Evolutionary conservation across 495 filamentous ascomycete species (phyloP).

Genomic region (Penicillium bovifimosum): DNA sequence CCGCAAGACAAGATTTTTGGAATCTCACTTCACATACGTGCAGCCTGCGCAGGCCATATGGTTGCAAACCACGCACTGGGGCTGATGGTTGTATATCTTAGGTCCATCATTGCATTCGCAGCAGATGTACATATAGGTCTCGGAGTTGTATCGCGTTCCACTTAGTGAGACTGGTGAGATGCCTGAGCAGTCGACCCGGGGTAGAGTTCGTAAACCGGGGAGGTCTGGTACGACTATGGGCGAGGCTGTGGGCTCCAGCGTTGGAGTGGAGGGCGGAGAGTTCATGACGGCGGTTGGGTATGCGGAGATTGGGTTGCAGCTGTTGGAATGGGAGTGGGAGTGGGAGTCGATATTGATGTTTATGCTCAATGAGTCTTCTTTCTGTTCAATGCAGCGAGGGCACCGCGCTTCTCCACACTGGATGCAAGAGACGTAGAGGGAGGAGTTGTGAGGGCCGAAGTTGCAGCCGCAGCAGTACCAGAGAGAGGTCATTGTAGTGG

Average conservation of each 20-base stretch:
- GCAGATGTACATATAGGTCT: slow-evolving; percentile 33
- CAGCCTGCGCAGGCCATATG: slow-evolving; percentile 30
- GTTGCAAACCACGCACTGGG: slow-evolving; percentile 28
- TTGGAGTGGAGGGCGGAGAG: background rate
- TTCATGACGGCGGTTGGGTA: slow-evolving; percentile 16
- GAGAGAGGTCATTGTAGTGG: slow-evolving; percentile 17
- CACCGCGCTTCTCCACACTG: slow-evolving; percentile 20
- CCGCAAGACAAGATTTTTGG: background rate
- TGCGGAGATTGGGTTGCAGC: slow-evolving; percentile 11
- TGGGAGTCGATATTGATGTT: slow-evolving; percentile 1
- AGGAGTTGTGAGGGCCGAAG: slow-evolving; percentile 26
- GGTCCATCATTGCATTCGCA: slow-evolving; percentile 39
- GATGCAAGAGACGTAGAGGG: slow-evolving; percentile 26
- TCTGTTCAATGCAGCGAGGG: slow-evolving; percentile 15
- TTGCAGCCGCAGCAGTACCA: slow-evolving; percentile 35
- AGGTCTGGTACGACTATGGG: slow-evolving; percentile 6
- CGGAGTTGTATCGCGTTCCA: background rate
- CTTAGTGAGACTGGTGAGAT: background rate
- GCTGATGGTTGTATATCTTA: slow-evolving; percentile 33
- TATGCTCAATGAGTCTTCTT: slow-evolving; percentile 1
- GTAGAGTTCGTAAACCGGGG: slow-evolving; percentile 9
- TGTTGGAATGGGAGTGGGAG: slow-evolving; percentile 8
- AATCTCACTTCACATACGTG: slow-evolving; percentile 28
- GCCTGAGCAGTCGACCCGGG: background rate
- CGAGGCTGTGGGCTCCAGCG: slow-evolving; percentile 6